phyloP scores from a whole-genome alignment of 192 early-diverging fungal genomes.

The Coemansia sp. region DNA sequence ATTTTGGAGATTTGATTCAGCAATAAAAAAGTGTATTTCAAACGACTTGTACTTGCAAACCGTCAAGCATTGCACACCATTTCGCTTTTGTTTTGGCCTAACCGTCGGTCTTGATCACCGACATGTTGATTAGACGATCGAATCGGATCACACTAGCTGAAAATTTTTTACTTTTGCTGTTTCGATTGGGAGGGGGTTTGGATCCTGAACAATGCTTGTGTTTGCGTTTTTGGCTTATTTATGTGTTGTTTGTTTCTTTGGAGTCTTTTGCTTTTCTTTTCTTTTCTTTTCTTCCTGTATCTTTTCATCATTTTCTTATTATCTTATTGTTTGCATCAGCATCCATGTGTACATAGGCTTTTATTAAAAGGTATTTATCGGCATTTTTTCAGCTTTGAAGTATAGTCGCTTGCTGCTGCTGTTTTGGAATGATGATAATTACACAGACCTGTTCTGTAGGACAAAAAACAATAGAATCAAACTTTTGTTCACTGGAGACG shows the following conservation, averaged over 20 bases:
- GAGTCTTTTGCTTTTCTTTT: background rate
- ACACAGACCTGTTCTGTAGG: conserved; percentile 56
- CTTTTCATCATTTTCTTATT: background rate
- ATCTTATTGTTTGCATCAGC: background rate
- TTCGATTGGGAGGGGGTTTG: too few relatives aligned
- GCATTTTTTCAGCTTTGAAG: too few relatives aligned
- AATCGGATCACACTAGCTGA: too few relatives aligned
- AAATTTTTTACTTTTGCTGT: too few relatives aligned
- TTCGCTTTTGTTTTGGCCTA: too few relatives aligned
- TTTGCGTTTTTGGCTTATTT: background rate
- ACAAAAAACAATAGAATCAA: conserved; percentile 38
- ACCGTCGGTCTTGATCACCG: too few relatives aligned
- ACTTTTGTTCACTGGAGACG: conserved; percentile 38
- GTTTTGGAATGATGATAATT: conserved; percentile 37
- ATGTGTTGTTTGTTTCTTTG: background rate
- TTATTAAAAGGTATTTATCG: conserved; percentile 16
- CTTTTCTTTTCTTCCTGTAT: too few relatives aligned
- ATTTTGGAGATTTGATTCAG: conserved; percentile 1
- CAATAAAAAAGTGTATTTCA: too few relatives aligned
- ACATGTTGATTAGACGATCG: too few relatives aligned
- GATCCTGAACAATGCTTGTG: too few relatives aligned
- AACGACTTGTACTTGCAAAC: too few relatives aligned
- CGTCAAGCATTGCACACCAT: too few relatives aligned
- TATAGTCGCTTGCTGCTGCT: conserved; percentile 1
- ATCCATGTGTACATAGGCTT: background rate